phyloP scores from a whole-genome alignment of 805 yeast genomes.

The Metschnikowia corniflorae region DNA sequence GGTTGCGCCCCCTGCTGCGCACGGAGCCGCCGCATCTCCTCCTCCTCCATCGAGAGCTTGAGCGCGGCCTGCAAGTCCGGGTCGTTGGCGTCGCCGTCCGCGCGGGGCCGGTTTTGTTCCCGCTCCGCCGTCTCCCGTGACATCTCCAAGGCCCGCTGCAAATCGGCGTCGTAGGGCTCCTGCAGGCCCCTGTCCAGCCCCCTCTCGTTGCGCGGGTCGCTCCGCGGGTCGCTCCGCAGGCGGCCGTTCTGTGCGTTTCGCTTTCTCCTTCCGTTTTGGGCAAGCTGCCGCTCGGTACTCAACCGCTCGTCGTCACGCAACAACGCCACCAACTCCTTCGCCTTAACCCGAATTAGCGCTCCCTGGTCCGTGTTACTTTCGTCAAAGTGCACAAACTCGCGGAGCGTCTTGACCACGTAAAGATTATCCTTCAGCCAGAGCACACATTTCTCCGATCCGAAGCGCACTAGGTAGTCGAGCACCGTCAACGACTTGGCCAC shows the following conservation, averaged over 20 bases:
- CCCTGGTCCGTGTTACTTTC: constrained; percentile 84
- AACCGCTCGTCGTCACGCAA: constrained; percentile 80
- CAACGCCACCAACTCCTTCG: constrained; percentile 80
- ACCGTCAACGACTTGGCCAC: constrained; percentile 87
- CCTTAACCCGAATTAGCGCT: constrained; percentile 78
- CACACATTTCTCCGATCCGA: constrained; percentile 85
- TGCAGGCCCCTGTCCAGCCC: constrained; percentile 21
- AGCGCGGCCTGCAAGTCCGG: constrained; percentile 69
- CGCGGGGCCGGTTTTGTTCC: constrained; percentile 51
- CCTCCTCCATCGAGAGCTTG: constrained; percentile 72
- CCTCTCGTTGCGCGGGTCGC: constrained; percentile 1
- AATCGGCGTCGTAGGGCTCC: constrained; percentile 63
- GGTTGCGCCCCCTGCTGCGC: constrained; percentile 23
- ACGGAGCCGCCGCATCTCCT: constrained; percentile 54
- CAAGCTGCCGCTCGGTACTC: constrained; percentile 58
- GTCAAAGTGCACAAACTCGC: constrained; percentile 84
- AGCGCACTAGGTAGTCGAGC: constrained; percentile 81
- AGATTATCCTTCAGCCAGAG: constrained; percentile 88
- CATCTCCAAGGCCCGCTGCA: constrained; percentile 76
- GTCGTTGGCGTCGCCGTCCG: constrained; percentile 41
- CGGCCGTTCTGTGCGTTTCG: not conserved
- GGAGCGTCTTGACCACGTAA: constrained; percentile 81
- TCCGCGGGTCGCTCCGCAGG: not conserved
- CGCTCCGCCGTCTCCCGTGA: constrained; percentile 80
- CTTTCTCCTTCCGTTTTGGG: constrained; percentile 11